phyloP scores from a whole-genome alignment of 2,329 filamentous ascomycete species.

The Aureobasidium subglaciale region DNA sequence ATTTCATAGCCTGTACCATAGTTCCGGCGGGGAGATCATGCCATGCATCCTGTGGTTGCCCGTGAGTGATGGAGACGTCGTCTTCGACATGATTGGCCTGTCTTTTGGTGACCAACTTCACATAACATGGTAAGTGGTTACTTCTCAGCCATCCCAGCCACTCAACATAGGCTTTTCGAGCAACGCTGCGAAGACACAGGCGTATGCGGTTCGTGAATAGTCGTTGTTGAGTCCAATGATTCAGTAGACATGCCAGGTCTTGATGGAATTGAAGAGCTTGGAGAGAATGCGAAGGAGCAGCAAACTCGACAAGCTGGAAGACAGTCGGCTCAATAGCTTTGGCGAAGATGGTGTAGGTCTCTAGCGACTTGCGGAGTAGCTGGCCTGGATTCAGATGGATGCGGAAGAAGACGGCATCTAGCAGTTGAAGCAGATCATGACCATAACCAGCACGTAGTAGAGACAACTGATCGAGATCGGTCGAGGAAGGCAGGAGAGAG shows the following conservation, averaged over 20 bases:
- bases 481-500: not conserved
- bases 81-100: not conserved
- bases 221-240: constrained; percentile 7
- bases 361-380: constrained; percentile 2
- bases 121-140: not conserved
- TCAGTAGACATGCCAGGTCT: constrained; percentile 1
- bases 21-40: constrained; percentile 15
- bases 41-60: constrained; percentile 14
- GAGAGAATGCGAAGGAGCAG: not conserved
- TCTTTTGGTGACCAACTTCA: not conserved
- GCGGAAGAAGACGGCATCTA: constrained; percentile 3
- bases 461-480: not conserved
- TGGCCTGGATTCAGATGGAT: constrained; percentile 7
- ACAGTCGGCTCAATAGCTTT: not conserved
- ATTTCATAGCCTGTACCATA: constrained; percentile 1
- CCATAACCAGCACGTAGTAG: not conserved
- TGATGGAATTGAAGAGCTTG: constrained; percentile 11
- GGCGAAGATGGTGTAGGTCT: constrained; percentile 9
- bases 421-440: not conserved
- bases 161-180: constrained; percentile 3
- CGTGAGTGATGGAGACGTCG: constrained; percentile 11
- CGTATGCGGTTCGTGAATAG: constrained; percentile 12
- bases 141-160: constrained; percentile 14
- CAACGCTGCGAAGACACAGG: constrained; percentile 11
- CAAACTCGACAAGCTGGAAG: not conserved